Conservation (phyloP, 169 alveolate species). For the Plasmodium coatneyi region DNA sequence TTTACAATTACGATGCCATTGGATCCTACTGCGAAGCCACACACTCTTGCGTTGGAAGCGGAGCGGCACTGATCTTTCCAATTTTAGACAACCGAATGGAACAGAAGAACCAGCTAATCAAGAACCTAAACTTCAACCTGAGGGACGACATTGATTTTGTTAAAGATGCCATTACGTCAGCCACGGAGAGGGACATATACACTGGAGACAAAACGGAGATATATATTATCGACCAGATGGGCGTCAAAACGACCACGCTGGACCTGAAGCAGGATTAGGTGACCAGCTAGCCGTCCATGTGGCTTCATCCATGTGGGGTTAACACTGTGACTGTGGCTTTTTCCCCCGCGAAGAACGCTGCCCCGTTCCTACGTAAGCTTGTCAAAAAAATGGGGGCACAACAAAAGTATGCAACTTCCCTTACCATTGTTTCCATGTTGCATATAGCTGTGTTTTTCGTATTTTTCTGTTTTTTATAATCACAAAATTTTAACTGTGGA, state of each 20-base stretch:
- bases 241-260: conserved; percentile 62
- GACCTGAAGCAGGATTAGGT: conserved; percentile 73
- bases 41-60: conserved; percentile 94
- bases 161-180: conserved; percentile 93
- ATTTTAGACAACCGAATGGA: conserved; percentile 90
- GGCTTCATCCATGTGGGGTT: background rate
- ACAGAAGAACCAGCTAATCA: conserved; percentile 83
- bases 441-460: background rate
- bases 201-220: conserved; percentile 92
- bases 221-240: conserved; percentile 79
- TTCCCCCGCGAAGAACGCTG: background rate
- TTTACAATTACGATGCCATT: conserved; percentile 94
- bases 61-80: conserved; percentile 89
- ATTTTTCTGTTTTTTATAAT: background rate
- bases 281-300: background rate
- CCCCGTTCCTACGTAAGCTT: background rate
- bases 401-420: background rate
- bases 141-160: conserved; percentile 88
- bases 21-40: conserved; percentile 91
- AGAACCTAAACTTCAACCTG: conserved; percentile 70
- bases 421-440: background rate
- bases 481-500: background rate
- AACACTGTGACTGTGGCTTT: background rate
- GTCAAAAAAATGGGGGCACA: background rate
- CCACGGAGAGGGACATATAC: conserved; percentile 94